Evolutionary conservation across 2,329 filamentous ascomycete genomes (phyloP).

Genomic region (Colletotrichum noveboracense): DNA sequence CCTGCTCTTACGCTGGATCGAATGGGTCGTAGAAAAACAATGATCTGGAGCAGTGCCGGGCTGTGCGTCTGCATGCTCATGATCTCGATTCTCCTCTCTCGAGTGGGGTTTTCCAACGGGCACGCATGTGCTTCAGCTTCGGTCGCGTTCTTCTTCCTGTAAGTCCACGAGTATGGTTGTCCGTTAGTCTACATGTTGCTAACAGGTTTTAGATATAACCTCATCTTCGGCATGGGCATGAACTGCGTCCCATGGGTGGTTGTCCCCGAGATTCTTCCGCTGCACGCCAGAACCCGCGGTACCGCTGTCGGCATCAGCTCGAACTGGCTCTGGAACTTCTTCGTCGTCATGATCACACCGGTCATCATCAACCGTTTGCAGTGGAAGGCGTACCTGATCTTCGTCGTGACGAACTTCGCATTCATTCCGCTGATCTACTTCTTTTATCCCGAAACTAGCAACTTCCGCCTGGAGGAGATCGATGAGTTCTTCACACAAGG

Average conservation of each 20-base stretch:
- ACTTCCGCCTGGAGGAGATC: slow-evolving; percentile 55
- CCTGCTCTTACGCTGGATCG: slow-evolving; percentile 38
- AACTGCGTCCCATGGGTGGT: slow-evolving; percentile 43
- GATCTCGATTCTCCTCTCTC: slow-evolving; percentile 36
- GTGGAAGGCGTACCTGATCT: slow-evolving; percentile 59
- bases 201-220: slow-evolving; percentile 29
- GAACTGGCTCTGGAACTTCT: slow-evolving; percentile 42
- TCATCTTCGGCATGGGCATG: slow-evolving; percentile 28
- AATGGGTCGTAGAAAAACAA: slow-evolving; percentile 44
- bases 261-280: slow-evolving; percentile 38
- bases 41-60: slow-evolving; percentile 45
- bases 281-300: slow-evolving; percentile 35
- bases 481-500: slow-evolving; percentile 47
- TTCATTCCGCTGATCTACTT: slow-evolving; percentile 49
- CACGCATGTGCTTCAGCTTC: slow-evolving; percentile 27
- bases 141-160: slow-evolving; percentile 41
- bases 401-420: slow-evolving; percentile 51
- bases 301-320: slow-evolving; percentile 36
- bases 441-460: slow-evolving; percentile 58
- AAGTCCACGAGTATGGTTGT: slow-evolving; percentile 1
- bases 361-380: slow-evolving; percentile 49
- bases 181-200: fast-evolving
- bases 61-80: slow-evolving; percentile 41
- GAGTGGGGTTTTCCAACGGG: slow-evolving; percentile 15
- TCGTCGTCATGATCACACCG: slow-evolving; percentile 56